Evolutionary conservation across 1,284 basidiomycete species (phyloP).

Genomic region (Takashimella tepidaria): DNA sequence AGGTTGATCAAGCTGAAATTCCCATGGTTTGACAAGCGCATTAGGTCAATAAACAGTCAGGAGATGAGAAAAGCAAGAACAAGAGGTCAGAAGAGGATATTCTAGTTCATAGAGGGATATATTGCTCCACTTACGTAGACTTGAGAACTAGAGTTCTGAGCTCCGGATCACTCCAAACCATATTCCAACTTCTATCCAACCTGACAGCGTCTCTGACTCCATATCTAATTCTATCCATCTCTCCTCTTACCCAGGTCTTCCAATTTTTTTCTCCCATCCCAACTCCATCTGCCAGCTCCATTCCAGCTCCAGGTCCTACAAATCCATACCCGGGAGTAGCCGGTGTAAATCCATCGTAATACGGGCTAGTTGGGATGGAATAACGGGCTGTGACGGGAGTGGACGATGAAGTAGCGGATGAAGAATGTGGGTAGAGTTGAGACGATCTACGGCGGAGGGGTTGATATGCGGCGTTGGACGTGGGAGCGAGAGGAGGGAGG

Average conservation of each 20-base stretch:
- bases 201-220: conserved; percentile 35
- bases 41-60: no score
- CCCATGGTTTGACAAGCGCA: no score
- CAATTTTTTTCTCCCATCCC: background rate
- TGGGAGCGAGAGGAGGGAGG: background rate
- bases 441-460: conserved; percentile 23
- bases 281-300: conserved; percentile 1
- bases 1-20: conserved; percentile 43
- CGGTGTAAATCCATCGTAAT: background rate
- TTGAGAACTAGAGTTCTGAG: conserved; percentile 41
- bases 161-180: conserved; percentile 45
- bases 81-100: no score
- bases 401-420: conserved; percentile 5
- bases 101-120: no score
- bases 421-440: conserved; percentile 15
- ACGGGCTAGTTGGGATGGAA: background rate
- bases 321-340: background rate
- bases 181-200: conserved; percentile 34
- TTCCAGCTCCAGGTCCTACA: background rate
- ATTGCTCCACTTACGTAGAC: conserved; percentile 36
- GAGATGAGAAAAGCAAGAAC: no score
- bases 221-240: conserved; percentile 12
- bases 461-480: conserved; percentile 20
- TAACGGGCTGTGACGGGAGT: background rate
- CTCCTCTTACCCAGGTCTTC: conserved; percentile 6